Percentiles rank a stretch among this genome's conserved stretches.
phyloP scores from a whole-genome alignment of 2,329 filamentous ascomycete genomes.

The Diaporthe sp. region DNA sequence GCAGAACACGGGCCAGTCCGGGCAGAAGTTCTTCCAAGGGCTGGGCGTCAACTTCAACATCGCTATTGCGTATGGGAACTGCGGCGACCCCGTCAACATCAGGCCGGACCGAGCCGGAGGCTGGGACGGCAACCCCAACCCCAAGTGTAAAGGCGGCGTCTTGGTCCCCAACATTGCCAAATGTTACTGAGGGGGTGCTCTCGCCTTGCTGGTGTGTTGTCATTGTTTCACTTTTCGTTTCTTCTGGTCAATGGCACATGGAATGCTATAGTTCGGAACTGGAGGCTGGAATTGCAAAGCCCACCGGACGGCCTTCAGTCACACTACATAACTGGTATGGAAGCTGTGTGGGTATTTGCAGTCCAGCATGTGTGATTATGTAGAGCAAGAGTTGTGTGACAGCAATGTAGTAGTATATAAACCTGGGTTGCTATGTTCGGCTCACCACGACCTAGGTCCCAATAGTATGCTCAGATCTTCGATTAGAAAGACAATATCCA shows the following conservation, averaged over 20 bases:
- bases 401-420: background rate
- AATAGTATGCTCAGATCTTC: too few species aligned
- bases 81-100: background rate
- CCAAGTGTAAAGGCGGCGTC: conserved; percentile 30
- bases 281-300: background rate
- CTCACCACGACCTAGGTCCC: background rate
- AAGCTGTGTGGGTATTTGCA: background rate
- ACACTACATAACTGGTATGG: too few species aligned
- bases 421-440: too few species aligned
- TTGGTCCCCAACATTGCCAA: background rate
- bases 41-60: conserved; percentile 19
- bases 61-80: conserved; percentile 33
- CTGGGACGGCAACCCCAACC: conserved; percentile 32
- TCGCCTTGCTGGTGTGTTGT: background rate
- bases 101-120: conserved; percentile 10
- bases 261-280: background rate
- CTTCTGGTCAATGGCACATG: background rate
- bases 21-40: conserved; percentile 34
- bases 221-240: background rate
- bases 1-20: conserved; percentile 23
- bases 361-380: background rate
- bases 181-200: background rate
- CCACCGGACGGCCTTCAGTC: background rate
- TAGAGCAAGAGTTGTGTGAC: background rate
- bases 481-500: background rate